These are phyloP conservation scores for Pythium periplocum DNA, from an alignment of 352 stramenopile species.

Conservation along the genomic window DNA sequence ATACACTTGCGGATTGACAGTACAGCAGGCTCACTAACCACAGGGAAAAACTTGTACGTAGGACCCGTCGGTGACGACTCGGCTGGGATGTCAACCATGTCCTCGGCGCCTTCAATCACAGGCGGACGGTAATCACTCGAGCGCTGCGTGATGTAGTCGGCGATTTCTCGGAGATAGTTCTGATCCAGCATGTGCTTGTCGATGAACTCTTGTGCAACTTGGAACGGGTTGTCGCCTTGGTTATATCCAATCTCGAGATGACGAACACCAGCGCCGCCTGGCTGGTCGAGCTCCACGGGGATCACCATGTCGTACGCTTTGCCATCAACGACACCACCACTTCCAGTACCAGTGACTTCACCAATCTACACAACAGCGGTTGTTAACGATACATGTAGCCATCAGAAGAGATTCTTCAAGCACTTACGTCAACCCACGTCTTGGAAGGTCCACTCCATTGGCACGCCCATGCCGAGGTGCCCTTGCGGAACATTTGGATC, in stretches of 20 bases:
- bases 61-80: conserved; percentile 6
- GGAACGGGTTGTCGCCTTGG: conserved; percentile 96
- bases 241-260: conserved; percentile 98
- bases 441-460: conserved; percentile 90
- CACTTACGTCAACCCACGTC: conserved; percentile 94
- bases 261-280: conserved; percentile 67
- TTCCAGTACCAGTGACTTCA: conserved; percentile 82
- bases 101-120: conserved; percentile 39
- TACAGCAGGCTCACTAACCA: conserved; percentile 26
- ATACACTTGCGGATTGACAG: conserved; percentile 8
- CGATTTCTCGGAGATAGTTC: conserved; percentile 90
- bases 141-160: conserved; percentile 94
- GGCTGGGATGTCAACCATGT: too few relatives aligned
- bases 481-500: conserved; percentile 96
- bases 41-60: conserved; percentile 67
- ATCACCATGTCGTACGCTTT: conserved; percentile 95
- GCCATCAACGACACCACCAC: conserved; percentile 88
- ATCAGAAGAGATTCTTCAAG: neutral
- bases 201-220: conserved; percentile 95
- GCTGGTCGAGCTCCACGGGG: conserved; percentile 94
- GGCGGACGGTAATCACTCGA: conserved; percentile 75
- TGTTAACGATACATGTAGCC: neutral
- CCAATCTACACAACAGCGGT: conserved; percentile 40
- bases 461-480: conserved; percentile 90
- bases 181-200: conserved; percentile 95